These are phyloP conservation scores for Metschnikowia continentalis DNA, from an alignment of 805 yeast genomes.

Conservation along the genomic window DNA sequence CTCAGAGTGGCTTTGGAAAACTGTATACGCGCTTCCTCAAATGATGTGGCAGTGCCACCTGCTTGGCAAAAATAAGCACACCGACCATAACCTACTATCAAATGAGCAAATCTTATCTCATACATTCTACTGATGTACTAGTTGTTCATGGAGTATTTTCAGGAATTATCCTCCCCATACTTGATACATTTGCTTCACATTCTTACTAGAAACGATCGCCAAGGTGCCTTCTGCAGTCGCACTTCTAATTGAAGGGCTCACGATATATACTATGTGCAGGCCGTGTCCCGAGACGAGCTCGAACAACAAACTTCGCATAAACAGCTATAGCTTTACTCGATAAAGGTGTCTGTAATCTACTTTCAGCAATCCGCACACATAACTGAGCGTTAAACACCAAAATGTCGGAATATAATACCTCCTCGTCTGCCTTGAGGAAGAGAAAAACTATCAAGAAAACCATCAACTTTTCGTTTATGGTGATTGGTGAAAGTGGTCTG, in stretches of 20 bases:
- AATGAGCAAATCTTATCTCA: neutral
- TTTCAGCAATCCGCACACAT: neutral
- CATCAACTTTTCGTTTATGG: constrained; percentile 80
- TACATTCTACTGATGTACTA: neutral
- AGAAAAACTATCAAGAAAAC: constrained; percentile 79
- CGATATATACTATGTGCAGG: neutral
- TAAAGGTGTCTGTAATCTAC: neutral
- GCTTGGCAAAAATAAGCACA: no score
- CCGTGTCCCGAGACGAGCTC: constrained; percentile 5
- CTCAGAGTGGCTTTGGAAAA: no score
- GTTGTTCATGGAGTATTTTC: no score
- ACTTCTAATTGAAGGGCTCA: neutral
- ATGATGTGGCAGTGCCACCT: no score
- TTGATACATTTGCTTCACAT: neutral
- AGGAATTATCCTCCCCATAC: neutral
- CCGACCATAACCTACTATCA: no score
- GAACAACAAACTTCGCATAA: constrained; percentile 4
- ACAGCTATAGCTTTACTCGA: neutral
- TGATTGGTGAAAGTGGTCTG: constrained; percentile 80
- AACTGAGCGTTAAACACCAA: neutral
- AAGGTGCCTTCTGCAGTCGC: constrained; percentile 1
- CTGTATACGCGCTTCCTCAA: no score
- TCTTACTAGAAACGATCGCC: neutral
- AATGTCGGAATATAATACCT: constrained; percentile 23
- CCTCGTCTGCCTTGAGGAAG: constrained; percentile 48